Evolutionary conservation across 2,329 filamentous ascomycete genomes (phyloP).

Genomic region (Penicillium sp.): DNA sequence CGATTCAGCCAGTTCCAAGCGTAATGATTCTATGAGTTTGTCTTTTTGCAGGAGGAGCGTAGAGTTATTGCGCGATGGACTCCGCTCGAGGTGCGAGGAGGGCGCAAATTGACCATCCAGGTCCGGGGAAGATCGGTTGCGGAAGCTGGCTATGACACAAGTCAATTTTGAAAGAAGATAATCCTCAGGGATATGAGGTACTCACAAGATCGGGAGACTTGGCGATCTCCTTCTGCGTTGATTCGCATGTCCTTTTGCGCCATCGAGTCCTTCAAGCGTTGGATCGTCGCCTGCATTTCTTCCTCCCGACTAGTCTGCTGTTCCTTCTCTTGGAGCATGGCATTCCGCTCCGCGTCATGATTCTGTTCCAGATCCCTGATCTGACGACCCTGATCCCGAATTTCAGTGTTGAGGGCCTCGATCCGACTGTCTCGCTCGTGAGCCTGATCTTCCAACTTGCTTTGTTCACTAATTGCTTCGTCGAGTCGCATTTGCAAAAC

Average conservation of each 20-base stretch:
- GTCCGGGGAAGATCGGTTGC: constrained; percentile 58
- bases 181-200: constrained; percentile 11
- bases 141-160: constrained; percentile 41
- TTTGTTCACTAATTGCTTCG: constrained; percentile 78
- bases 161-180: constrained; percentile 20
- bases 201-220: constrained; percentile 54
- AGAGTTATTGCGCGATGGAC: constrained; percentile 84
- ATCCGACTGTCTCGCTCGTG: constrained; percentile 85
- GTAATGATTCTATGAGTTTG: constrained; percentile 87
- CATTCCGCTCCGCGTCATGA: constrained; percentile 84
- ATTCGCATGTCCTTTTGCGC: constrained; percentile 66
- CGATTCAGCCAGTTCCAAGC: constrained; percentile 87
- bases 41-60: constrained; percentile 93
- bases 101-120: constrained; percentile 84
- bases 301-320: constrained; percentile 81
- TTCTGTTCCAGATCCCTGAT: constrained; percentile 89
- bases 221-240: constrained; percentile 52
- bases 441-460: constrained; percentile 78
- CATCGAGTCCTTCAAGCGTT: constrained; percentile 85
- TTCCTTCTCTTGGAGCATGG: constrained; percentile 88
- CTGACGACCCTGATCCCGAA: constrained; percentile 77
- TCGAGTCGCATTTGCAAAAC: constrained; percentile 83
- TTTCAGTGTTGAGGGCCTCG: constrained; percentile 77
- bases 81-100: constrained; percentile 77
- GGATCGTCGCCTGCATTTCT: constrained; percentile 85